A percentile compares a stretch with the other conserved stretches of the same genome.
Conservation (phyloP, 2,329 filamentous ascomycete species). For the Fusarium scirpi region DNA sequence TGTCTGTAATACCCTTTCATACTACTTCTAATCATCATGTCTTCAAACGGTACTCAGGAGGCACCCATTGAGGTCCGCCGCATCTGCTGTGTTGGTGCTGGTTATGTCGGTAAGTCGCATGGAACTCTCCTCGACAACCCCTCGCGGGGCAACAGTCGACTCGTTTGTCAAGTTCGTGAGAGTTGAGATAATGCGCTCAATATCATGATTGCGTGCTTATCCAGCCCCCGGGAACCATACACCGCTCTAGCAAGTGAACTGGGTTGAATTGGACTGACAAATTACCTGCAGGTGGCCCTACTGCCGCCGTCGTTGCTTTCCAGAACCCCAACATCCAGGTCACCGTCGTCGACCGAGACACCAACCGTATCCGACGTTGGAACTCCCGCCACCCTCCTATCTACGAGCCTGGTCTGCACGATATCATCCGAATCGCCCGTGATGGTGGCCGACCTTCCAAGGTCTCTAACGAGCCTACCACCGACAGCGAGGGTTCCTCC, state of each 20-base stretch:
- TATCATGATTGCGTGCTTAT: conserved; percentile 25
- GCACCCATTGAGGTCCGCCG: conserved; percentile 60
- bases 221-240: conserved; percentile 5
- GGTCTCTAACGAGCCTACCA: conserved; percentile 55
- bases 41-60: conserved; percentile 48
- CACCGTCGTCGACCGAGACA: conserved; percentile 79
- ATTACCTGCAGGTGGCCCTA: conserved; percentile 71
- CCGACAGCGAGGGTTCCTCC: conserved; percentile 49
- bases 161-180: neutral
- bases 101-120: conserved; percentile 74
- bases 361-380: conserved; percentile 75
- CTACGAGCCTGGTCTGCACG: conserved; percentile 77
- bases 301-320: conserved; percentile 78
- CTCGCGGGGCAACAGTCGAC: neutral
- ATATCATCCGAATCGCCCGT: conserved; percentile 74
- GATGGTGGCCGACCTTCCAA: conserved; percentile 64
- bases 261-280: conserved; percentile 28
- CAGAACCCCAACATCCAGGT: conserved; percentile 78
- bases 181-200: conserved; percentile 2
- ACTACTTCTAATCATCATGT: conserved; percentile 40
- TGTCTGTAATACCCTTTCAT: conserved; percentile 31
- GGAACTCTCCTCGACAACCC: neutral
- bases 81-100: conserved; percentile 80
- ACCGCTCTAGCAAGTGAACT: conserved; percentile 24
- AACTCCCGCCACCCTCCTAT: conserved; percentile 80